Base-by-base conservation (phyloP, 805 yeast genomes). In the Ogataea polymorpha region DNA sequence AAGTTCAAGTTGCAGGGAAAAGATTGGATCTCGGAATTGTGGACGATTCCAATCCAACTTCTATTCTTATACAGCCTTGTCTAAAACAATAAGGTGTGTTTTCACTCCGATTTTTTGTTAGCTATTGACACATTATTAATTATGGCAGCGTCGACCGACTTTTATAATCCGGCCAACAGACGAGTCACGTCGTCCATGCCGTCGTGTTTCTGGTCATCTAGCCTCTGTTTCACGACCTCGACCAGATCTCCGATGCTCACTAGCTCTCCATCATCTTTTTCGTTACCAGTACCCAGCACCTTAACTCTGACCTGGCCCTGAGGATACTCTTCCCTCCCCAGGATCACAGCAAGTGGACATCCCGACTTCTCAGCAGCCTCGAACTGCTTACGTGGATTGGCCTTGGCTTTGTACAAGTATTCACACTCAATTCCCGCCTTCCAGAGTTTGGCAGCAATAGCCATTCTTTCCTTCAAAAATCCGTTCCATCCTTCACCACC, bases 401-500 rank as follows among this genome's bases (percentile, higher is more conserved):
- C 95, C 71, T 93, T 93, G 41, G 87, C 77, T 67, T 93, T 93
- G 72, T 87, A 93, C 47, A 91, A 73, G 63, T 81, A 95, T 68
- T 93, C 99, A 34, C 95, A 73, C 61, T 87, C 95, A 50, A 93
- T 81, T 25, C 93, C 96, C 7, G 83, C 84, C 29, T 71, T 72
- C 99, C 99, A 93, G 54, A 93, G 74, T 54, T 71, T 63, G 57
- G 87, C 82, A 39, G 96, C 80, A 34, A 93, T 76, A 23, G 74
- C 55, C 96, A 93, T 89, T 70, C 99, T 83, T 69, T 93, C 97
- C 43, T 80, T 77, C 57, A 93, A 70, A 69, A 86, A 88, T 6
- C 98, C 99, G 45, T 74, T 80, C 97, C 97, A 90, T 47, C 84
- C 95, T 55, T 86, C 86, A 56, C 98, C 99, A 57, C 97, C 98